These are phyloP conservation scores for Euphorbia tirucalli DNA, from an alignment of 345 rosid species.

Conservation along the genomic window DNA sequence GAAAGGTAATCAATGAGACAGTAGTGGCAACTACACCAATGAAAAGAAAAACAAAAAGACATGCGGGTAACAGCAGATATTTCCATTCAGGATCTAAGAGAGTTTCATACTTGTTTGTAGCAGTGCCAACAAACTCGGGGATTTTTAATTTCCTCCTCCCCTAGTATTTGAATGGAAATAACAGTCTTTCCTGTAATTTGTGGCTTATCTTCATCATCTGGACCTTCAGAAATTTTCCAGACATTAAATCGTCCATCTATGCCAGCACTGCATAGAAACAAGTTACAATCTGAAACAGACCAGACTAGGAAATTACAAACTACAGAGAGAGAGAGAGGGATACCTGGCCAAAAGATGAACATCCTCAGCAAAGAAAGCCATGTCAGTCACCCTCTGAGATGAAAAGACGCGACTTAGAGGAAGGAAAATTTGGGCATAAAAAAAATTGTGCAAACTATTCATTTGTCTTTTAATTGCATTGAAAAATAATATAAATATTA, in stretches of 20 bases:
- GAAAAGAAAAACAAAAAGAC: background rate
- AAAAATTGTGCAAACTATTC: background rate
- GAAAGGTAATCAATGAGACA: background rate
- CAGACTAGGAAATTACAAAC: constrained; percentile 1
- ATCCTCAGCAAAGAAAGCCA: constrained; percentile 90
- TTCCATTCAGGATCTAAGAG: background rate
- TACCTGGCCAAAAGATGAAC: constrained; percentile 93
- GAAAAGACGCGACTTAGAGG: constrained; percentile 2
- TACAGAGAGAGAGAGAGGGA: constrained; percentile 11
- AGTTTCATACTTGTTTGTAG: constrained; percentile 68
- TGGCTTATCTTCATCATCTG: constrained; percentile 66
- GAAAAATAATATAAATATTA: background rate
- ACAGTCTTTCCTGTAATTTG: constrained; percentile 61
- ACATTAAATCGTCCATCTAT: constrained; percentile 73
- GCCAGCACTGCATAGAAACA: constrained; percentile 53
- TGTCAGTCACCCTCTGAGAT: constrained; percentile 74
- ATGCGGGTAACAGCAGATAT: background rate
- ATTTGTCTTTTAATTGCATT: background rate
- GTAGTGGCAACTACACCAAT: background rate
- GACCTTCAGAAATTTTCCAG: constrained; percentile 81
- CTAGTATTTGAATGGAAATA: constrained; percentile 59
- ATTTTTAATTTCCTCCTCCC: constrained; percentile 53
- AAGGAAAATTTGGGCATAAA: background rate
- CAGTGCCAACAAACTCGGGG: constrained; percentile 92
- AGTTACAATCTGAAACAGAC: background rate